A percentile compares a stretch with the other conserved stretches of the same genome.
phyloP scores from a whole-genome alignment of 176 grass and related monocot genomes.

The Ananas comosus region DNA sequence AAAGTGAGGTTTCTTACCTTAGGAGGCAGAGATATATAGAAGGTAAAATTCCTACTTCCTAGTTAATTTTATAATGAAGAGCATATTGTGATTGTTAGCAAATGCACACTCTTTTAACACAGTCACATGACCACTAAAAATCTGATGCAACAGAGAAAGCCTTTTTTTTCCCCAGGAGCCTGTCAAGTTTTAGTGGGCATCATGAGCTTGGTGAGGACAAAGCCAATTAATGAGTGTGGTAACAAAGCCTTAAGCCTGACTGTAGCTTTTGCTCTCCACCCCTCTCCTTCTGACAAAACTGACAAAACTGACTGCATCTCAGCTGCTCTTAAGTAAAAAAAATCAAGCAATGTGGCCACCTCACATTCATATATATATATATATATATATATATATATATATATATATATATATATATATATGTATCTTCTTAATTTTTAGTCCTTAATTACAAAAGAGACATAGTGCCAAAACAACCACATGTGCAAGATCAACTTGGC shows the following conservation, averaged over 20 bases:
- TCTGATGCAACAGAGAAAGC: not conserved
- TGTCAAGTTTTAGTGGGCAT: not conserved
- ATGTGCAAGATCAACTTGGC: not conserved
- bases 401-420: not conserved
- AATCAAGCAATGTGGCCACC: not conserved
- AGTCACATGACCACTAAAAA: not conserved
- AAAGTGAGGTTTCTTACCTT: no score
- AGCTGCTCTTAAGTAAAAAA: not conserved
- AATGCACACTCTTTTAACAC: not conserved
- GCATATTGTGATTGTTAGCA: not conserved
- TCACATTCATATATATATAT: slow-evolving; percentile 2
- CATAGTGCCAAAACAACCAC: not conserved
- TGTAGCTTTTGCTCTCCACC: not conserved
- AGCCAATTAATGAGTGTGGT: not conserved
- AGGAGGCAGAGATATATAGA: no score
- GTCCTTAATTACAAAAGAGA: not conserved
- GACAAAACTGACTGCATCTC: not conserved
- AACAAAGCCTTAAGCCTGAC: not conserved
- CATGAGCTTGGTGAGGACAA: not conserved
- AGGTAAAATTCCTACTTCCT: no score
- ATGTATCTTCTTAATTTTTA: not conserved
- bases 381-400: not conserved
- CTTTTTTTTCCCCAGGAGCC: not conserved
- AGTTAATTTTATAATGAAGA: not conserved
- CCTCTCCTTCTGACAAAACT: not conserved